Base-by-base conservation (phyloP, 1,284 basidiomycete species). In the Leccinum pachyderme region DNA sequence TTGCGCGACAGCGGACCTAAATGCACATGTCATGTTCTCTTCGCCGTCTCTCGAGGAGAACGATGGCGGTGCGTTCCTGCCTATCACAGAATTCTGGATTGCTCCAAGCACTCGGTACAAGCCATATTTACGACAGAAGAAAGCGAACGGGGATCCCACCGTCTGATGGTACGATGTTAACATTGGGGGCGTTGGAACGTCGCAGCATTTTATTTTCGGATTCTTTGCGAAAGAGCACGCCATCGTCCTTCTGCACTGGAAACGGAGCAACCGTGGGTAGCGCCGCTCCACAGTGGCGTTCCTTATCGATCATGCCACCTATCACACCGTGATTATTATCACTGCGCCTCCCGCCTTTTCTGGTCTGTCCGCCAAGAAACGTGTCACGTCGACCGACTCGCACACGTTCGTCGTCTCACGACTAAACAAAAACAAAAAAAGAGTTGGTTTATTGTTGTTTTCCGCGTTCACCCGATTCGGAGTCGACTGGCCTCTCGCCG, bases 311-410 rank as follows among this genome's bases (percentile, higher is more conserved):
- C 45, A 46, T 7, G 18, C 35, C 35, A 37, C 35, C n/a, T 37
- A 39, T 39, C 37, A 39, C 18, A 18, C 37, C 41, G 25, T 44
- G 24, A 44, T 25, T 8, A 15, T 13, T 44, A 8, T 11, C 15
- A 24, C 41, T 22, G 12, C 41, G 24, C 24, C 22, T 22, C 41
- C 22, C 41, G 63, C 47, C 46, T 35, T 25, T 13, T 12, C n/a
- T n/a, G n/a, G 41, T 25, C 31, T 28, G 51, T 8, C 54, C 62
- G 25, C 29, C 18, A 46, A 53, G 18, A 50, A 60, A 68, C 66
- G 64, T 65, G 63, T 55, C 53, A 47, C 3, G 55, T 54, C 8
- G 47, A 47, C 60, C 64, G 62, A 65, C 66, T 35, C 15, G 48
- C 53, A 9, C 25, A 45, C 53, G 8, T 47, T 58, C 9, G 25